phyloP scores from a whole-genome alignment of 140 eudicot genomes.

The Erigeron philadelphicus region DNA sequence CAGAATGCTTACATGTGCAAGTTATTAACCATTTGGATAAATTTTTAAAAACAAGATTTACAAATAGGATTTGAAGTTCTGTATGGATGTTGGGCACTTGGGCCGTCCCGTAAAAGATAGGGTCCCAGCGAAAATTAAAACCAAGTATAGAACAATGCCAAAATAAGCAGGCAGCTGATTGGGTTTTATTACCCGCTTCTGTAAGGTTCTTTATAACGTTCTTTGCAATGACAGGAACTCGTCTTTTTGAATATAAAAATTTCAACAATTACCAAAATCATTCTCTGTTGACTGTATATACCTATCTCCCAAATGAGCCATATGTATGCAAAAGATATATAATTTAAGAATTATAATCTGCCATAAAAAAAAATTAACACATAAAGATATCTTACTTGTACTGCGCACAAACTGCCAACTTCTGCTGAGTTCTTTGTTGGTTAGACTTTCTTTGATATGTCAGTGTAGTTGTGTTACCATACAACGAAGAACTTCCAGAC shows the following conservation, averaged over 20 bases:
- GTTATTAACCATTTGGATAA: constrained; percentile 6
- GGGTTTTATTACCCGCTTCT: neutral
- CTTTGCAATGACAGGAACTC: neutral
- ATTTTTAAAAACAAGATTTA: neutral
- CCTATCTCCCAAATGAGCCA: neutral
- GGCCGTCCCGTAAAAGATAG: too few relatives aligned
- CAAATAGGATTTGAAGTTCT: too few relatives aligned
- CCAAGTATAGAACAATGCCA: neutral
- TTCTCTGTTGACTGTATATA: neutral
- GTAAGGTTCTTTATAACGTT: neutral
- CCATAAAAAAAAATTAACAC: neutral
- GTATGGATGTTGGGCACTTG: too few relatives aligned
- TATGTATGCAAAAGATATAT: neutral
- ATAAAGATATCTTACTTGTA: constrained; percentile 41
- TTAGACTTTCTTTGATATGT: constrained; percentile 33
- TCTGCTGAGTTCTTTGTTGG: constrained; percentile 36
- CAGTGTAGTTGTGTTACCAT: constrained; percentile 35
- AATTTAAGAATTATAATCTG: neutral
- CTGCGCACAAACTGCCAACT: constrained; percentile 53
- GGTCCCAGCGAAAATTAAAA: neutral
- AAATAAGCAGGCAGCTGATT: neutral
- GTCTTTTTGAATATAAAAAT: neutral
- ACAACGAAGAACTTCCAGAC: constrained; percentile 39
- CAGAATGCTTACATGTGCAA: constrained; percentile 11
- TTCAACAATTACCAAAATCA: neutral